These are phyloP conservation scores for Pythium folliculosum DNA, from an alignment of 352 stramenopile genomes.

Conservation along the genomic window DNA sequence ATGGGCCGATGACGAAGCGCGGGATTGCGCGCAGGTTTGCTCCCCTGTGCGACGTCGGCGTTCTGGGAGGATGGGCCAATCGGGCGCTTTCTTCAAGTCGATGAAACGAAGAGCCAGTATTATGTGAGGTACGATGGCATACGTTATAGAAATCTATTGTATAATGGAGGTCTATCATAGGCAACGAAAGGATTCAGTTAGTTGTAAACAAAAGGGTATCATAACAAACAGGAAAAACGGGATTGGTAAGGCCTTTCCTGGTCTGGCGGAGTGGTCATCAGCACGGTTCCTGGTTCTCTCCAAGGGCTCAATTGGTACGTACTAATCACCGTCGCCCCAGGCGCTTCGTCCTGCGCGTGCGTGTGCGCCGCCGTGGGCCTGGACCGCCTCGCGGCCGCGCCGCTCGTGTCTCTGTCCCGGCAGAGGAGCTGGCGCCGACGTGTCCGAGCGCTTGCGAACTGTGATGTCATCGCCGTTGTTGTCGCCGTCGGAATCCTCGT, in stretches of 20 bases:
- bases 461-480: neutral
- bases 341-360: constrained; percentile 4
- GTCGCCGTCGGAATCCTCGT: neutral
- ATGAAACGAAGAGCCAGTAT: neutral
- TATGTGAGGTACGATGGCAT: too few species aligned
- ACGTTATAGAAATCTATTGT: too few species aligned
- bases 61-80: neutral
- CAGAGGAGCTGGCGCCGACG: neutral
- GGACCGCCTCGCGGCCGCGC: neutral
- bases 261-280: too few species aligned
- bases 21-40: neutral
- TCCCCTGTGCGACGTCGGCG: neutral
- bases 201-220: too few species aligned
- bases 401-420: constrained; percentile 9
- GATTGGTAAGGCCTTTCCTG: too few species aligned
- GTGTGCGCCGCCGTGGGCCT: too few species aligned
- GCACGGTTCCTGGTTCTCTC: neutral
- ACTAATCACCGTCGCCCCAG: constrained; percentile 15
- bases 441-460: neutral
- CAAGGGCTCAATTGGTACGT: neutral
- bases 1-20: neutral
- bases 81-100: constrained; percentile 3
- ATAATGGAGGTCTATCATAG: too few species aligned
- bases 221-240: too few species aligned
- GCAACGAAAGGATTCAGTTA: too few species aligned